These are phyloP conservation scores for Xylaria longipes DNA, from an alignment of 495 filamentous ascomycete genomes.

Conservation along the genomic window DNA sequence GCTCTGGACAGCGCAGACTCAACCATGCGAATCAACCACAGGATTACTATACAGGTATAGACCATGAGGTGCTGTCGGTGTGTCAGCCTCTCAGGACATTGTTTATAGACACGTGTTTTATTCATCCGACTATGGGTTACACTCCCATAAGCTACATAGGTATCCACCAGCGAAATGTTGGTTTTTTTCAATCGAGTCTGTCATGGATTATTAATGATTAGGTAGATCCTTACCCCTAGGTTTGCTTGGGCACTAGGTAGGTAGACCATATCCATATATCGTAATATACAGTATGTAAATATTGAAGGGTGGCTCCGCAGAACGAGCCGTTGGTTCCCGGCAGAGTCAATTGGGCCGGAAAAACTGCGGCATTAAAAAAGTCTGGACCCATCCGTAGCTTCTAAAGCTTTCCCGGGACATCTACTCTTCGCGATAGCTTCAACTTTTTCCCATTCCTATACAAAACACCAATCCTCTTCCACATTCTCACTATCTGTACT, in stretches of 20 bases:
- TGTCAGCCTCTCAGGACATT: background rate
- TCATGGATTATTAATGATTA: background rate
- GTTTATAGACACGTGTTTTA: conserved; percentile 16
- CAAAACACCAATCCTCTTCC: conserved; percentile 16
- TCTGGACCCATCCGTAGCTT: conserved; percentile 40
- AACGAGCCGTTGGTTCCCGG: conserved; percentile 13
- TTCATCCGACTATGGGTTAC: background rate
- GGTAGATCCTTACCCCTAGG: too few species aligned
- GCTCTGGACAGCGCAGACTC: conserved; percentile 4
- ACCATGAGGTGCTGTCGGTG: background rate
- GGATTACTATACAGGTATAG: conserved; percentile 25
- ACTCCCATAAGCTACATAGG: background rate
- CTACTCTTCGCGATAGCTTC: conserved; percentile 39
- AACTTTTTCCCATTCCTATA: conserved; percentile 28
- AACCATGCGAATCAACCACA: conserved; percentile 10
- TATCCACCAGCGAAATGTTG: conserved; percentile 1
- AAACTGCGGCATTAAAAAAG: conserved; percentile 42
- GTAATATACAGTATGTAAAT: background rate
- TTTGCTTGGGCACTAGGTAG: background rate
- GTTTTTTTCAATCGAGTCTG: background rate
- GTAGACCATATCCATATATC: background rate
- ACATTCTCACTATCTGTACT: conserved; percentile 26
- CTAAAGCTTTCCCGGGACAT: conserved; percentile 36
- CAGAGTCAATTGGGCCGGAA: conserved; percentile 32
- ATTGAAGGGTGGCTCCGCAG: background rate